Evolutionary conservation across 2,329 filamentous ascomycete species (phyloP), one percentile per base, ranked within the genome.

Genomic region (Cytospora mali): DNA sequence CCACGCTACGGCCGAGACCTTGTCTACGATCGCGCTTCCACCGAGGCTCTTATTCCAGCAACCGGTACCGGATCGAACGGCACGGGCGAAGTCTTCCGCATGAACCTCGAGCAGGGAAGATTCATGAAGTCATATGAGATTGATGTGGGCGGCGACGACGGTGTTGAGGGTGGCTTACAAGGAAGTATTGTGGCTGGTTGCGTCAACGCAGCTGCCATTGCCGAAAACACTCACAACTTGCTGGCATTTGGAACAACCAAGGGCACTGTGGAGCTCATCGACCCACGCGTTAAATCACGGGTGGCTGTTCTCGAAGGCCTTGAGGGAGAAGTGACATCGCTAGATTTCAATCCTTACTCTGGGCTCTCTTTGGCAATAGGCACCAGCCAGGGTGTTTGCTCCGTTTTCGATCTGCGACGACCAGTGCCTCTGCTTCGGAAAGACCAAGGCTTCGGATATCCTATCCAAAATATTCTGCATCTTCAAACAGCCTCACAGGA

Each of bases 221-320:
- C 95, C 3, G 92, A 97, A 73, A 85, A 89, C 48, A 93, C 91
- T 54, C 95, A 99, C 74, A 95, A 95, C 62, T 81, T 99, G 5
- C 83, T 93, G 35, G 93, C 94, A 0, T 99, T 99, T 70, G 95
- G 96, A 58, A 99, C 95, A 1, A 93, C 92, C 3, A 80, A 95
- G 62, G 94, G 95, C n/a, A 97, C 94, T 0, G 92, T 98, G 28
- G 95, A 99, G 73, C 94, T 98, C 71, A 99, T 93, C 92, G 95
- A 99, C 73, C 85, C 93, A 1, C 85, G 95, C 64, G 93, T 91
- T 31, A 89, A 92, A 72, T 89, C 89, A 60, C 84, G 92, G 62
- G 90, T 94, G 13, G 93, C 92, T 18, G 83, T 94, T 21, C 80
- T 99, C 2, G 83, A 88, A 14, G 84, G 82, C 0, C 83, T 87